Evolutionary conservation across 1,284 basidiomycete genomes (phyloP).

Genomic region (Cutaneotrichosporon dermatis): DNA sequence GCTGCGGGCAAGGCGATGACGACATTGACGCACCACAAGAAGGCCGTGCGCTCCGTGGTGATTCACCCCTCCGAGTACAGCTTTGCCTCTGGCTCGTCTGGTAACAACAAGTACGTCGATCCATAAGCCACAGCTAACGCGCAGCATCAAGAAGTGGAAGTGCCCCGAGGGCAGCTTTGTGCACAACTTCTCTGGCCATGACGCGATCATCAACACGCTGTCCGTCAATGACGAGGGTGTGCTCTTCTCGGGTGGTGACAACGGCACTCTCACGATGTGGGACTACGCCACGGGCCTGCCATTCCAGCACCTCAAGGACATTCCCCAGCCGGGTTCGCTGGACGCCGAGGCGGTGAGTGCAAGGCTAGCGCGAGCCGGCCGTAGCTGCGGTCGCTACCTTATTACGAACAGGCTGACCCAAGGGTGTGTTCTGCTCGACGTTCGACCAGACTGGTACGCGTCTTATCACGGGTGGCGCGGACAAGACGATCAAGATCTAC

Average conservation of each 20-base stretch:
- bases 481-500: slow-evolving; percentile 87
- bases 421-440: slow-evolving; percentile 80
- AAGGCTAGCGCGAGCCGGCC: no score
- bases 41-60: slow-evolving; percentile 87
- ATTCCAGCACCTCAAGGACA: slow-evolving; percentile 90
- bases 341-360: slow-evolving; percentile 82
- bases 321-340: slow-evolving; percentile 92
- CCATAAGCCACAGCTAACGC: not conserved
- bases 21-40: slow-evolving; percentile 97
- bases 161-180: slow-evolving; percentile 94
- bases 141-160: slow-evolving; percentile 94
- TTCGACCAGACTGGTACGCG: slow-evolving; percentile 94
- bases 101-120: slow-evolving; percentile 77
- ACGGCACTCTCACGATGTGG: slow-evolving; percentile 84
- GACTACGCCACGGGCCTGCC: slow-evolving; percentile 91
- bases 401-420: no score
- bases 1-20: slow-evolving; percentile 95
- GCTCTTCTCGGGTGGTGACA: slow-evolving; percentile 91
- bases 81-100: slow-evolving; percentile 90
- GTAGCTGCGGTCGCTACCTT: no score
- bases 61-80: slow-evolving; percentile 94
- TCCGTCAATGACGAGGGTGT: slow-evolving; percentile 93
- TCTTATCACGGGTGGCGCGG: slow-evolving; percentile 91
- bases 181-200: slow-evolving; percentile 91
- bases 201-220: slow-evolving; percentile 95